Conservation (phyloP, 1,284 basidiomycete genomes). For the Calocybe gambosa region DNA sequence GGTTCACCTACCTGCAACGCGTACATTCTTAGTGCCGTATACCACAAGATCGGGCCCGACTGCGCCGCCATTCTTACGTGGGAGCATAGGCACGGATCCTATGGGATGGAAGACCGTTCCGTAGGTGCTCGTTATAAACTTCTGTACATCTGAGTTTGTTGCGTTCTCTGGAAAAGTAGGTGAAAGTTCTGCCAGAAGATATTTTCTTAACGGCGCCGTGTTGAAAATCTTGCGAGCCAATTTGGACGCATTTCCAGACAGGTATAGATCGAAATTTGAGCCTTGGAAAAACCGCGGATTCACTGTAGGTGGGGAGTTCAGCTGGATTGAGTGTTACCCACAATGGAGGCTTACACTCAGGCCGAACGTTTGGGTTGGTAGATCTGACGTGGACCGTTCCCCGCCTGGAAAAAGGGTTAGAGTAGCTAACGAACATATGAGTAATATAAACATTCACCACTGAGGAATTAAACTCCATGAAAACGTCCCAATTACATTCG, state of each 20-base stretch:
- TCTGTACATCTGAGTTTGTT: conserved; percentile 8
- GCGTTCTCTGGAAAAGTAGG: conserved; percentile 10
- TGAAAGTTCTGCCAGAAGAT: conserved; percentile 1
- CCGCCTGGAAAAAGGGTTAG: conserved; percentile 5
- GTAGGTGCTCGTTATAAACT: not conserved
- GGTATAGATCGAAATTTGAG: conserved; percentile 5
- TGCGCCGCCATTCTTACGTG: conserved; percentile 10
- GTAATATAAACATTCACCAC: conserved; percentile 3
- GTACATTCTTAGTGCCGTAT: conserved; percentile 12
- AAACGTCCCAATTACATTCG: not conserved
- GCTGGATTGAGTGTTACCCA: not conserved
- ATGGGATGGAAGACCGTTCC: conserved; percentile 8
- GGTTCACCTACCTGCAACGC: conserved; percentile 14
- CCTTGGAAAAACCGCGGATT: conserved; percentile 10
- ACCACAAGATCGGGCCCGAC: conserved; percentile 14
- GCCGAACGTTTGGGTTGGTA: conserved; percentile 12
- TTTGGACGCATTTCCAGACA: conserved; percentile 12
- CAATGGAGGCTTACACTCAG: conserved; percentile 1
- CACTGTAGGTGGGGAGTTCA: conserved; percentile 2
- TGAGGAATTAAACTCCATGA: conserved; percentile 10
- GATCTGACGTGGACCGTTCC: conserved; percentile 14
- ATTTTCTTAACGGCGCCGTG: conserved; percentile 6
- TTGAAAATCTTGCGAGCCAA: conserved; percentile 10
- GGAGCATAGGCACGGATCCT: conserved; percentile 15
- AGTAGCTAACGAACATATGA: not conserved